phyloP scores from a whole-genome alignment of 2,329 filamentous ascomycete genomes.

The Fusarium sp. region DNA sequence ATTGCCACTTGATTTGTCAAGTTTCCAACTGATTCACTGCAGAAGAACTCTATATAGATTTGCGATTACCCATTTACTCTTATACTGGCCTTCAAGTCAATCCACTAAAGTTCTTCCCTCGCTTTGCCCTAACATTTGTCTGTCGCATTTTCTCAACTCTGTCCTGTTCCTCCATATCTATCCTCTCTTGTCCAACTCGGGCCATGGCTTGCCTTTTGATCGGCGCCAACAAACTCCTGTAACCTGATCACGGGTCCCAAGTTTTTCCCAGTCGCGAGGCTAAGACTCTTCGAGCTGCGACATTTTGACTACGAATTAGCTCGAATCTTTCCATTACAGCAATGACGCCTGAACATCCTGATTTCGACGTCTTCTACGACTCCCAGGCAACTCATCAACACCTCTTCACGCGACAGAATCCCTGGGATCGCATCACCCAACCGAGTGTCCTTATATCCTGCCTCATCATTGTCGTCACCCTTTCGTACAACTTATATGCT shows the following conservation, averaged over 20 bases:
- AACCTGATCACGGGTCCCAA: slow-evolving; percentile 41
- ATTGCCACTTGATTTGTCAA: neutral
- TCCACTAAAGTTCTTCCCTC: neutral
- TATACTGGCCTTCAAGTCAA: neutral
- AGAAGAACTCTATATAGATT: neutral
- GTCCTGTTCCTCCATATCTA: neutral
- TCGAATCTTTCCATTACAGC: slow-evolving; percentile 28
- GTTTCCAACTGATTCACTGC: neutral
- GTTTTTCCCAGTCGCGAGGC: slow-evolving; percentile 31
- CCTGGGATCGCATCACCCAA: slow-evolving; percentile 50
- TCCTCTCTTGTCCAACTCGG: slow-evolving; percentile 16
- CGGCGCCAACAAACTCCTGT: slow-evolving; percentile 35
- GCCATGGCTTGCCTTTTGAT: slow-evolving; percentile 43
- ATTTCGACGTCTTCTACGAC: slow-evolving; percentile 52
- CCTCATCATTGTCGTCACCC: slow-evolving; percentile 48
- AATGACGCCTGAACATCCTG: slow-evolving; percentile 50
- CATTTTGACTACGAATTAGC: slow-evolving; percentile 18
- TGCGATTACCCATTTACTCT: neutral
- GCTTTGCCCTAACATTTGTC: neutral
- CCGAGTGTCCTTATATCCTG: slow-evolving; percentile 51
- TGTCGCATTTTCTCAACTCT: neutral
- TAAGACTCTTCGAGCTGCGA: slow-evolving; percentile 33
- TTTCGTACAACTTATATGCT: slow-evolving; percentile 51
- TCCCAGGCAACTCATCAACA: slow-evolving; percentile 50
- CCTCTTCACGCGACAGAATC: slow-evolving; percentile 41